A percentile compares a stretch with the other conserved stretches of the same genome.
These are phyloP conservation scores for Symmetrospora coprosmae DNA, from an alignment of 768 basidiomycete species.

Conservation along the genomic window DNA sequence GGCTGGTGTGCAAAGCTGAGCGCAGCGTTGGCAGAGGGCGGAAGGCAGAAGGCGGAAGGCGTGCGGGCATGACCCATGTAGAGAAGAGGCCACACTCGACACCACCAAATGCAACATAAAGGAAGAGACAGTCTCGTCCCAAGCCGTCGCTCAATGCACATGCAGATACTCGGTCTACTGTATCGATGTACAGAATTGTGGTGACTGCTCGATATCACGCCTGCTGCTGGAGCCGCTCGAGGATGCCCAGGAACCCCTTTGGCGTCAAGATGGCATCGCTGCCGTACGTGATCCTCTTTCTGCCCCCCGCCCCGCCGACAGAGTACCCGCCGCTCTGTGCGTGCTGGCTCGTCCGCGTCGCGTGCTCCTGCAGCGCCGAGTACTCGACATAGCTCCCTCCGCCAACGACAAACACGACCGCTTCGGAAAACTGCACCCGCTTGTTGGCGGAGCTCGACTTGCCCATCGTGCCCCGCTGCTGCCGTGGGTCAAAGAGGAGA, in stretches of 20 bases:
- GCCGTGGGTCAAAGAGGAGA: slow-evolving; percentile 80
- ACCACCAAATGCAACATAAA: too few relatives aligned
- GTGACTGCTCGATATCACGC: too few relatives aligned
- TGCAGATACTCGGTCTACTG: too few relatives aligned
- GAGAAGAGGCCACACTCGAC: too few relatives aligned
- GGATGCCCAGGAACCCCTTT: slow-evolving; percentile 58
- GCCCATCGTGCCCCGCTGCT: slow-evolving; percentile 49
- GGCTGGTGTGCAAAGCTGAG: too few relatives aligned
- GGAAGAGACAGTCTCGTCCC: too few relatives aligned
- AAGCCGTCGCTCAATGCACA: too few relatives aligned
- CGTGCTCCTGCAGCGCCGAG: slow-evolving; percentile 91
- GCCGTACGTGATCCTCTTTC: slow-evolving; percentile 80
- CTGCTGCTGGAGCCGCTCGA: slow-evolving; percentile 42
- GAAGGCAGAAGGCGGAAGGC: too few relatives aligned
- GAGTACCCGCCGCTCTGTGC: slow-evolving; percentile 10
- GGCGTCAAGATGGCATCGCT: slow-evolving; percentile 91
- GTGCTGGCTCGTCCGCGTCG: slow-evolving; percentile 43
- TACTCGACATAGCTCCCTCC: slow-evolving; percentile 97
- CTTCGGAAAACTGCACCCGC: slow-evolving; percentile 55
- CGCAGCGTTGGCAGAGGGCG: too few relatives aligned
- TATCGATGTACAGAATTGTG: too few relatives aligned
- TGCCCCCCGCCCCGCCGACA: slow-evolving; percentile 35
- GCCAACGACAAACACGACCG: slow-evolving; percentile 85
- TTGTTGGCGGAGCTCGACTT: slow-evolving; percentile 46
- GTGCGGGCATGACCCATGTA: too few relatives aligned